phyloP scores from a whole-genome alignment of 441 rosid genomes.

The Capsella rubella region DNA sequence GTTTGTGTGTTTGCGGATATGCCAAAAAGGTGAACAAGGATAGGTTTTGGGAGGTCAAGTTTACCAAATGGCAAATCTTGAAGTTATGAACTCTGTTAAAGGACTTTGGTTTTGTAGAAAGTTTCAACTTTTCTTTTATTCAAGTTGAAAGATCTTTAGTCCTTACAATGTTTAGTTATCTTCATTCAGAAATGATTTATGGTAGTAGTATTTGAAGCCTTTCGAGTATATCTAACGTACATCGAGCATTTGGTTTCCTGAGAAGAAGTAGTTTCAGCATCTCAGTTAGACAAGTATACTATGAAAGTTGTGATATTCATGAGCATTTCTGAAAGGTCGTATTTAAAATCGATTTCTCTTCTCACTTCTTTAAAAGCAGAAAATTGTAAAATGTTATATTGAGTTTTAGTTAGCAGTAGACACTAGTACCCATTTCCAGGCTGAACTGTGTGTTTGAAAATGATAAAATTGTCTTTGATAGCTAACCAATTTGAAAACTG shows the following conservation, averaged over 20 bases:
- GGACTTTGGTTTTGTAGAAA: constrained; percentile 8
- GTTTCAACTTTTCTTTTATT: background rate
- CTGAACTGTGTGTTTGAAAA: constrained; percentile 5
- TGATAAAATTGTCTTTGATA: background rate
- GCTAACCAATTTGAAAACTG: constrained; percentile 1
- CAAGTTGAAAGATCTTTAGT: background rate
- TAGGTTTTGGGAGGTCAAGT: background rate
- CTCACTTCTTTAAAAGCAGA: constrained; percentile 1
- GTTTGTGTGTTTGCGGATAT: background rate
- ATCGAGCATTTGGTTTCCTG: background rate
- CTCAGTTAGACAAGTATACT: constrained; percentile 10
- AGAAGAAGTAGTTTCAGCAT: background rate
- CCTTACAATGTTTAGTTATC: background rate
- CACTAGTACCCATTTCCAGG: background rate
- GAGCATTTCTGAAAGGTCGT: background rate
- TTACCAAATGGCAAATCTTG: background rate
- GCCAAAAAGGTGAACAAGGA: background rate
- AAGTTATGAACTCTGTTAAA: background rate
- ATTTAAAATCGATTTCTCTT: background rate
- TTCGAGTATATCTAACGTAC: background rate
- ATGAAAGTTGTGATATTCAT: constrained; percentile 1
- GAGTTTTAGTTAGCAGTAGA: background rate
- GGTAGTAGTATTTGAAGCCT: background rate
- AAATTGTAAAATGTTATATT: background rate
- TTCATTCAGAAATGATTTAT: background rate